These are phyloP conservation scores for Cryoendolithus antarcticus DNA, from an alignment of 2,329 filamentous ascomycete genomes.

Conservation along the genomic window DNA sequence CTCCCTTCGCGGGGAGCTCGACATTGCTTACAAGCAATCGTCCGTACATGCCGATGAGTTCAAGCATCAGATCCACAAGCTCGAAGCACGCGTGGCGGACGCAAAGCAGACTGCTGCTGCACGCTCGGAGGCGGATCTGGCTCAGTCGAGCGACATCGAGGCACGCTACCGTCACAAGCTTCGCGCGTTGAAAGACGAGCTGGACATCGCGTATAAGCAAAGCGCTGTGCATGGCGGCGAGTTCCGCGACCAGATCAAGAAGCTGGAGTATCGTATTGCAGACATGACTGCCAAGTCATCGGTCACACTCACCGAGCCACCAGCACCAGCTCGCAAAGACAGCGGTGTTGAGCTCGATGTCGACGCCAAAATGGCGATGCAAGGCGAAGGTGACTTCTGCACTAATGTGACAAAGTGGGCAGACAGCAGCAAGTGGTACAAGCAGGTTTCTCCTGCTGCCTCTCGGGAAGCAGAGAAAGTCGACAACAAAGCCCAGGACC, in stretches of 20 bases:
- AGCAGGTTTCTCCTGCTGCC: constrained; percentile 16
- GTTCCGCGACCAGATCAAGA: constrained; percentile 4
- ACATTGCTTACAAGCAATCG: constrained; percentile 19
- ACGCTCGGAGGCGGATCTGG: constrained; percentile 8
- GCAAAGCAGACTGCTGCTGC: constrained; percentile 12
- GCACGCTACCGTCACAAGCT: constrained; percentile 13
- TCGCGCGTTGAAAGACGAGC: constrained; percentile 10
- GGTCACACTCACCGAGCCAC: no score
- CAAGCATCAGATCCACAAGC: constrained; percentile 1
- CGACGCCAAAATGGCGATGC: constrained; percentile 7
- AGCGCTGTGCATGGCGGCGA: constrained; percentile 8
- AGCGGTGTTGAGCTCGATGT: neutral
- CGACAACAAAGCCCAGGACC: constrained; percentile 18
- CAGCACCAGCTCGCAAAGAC: no score
- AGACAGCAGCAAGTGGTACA: constrained; percentile 25
- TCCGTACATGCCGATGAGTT: constrained; percentile 11
- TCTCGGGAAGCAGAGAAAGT: constrained; percentile 10
- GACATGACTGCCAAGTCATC: neutral
- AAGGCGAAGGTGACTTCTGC: constrained; percentile 27
- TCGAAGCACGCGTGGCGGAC: constrained; percentile 14
- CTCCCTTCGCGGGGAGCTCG: constrained; percentile 13
- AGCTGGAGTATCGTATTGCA: constrained; percentile 1
- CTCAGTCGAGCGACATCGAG: constrained; percentile 7
- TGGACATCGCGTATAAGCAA: constrained; percentile 13
- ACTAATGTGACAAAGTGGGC: constrained; percentile 24